Evolutionary conservation across 306 rosid genomes (phyloP).

Genomic region (Inga oerstediana): DNA sequence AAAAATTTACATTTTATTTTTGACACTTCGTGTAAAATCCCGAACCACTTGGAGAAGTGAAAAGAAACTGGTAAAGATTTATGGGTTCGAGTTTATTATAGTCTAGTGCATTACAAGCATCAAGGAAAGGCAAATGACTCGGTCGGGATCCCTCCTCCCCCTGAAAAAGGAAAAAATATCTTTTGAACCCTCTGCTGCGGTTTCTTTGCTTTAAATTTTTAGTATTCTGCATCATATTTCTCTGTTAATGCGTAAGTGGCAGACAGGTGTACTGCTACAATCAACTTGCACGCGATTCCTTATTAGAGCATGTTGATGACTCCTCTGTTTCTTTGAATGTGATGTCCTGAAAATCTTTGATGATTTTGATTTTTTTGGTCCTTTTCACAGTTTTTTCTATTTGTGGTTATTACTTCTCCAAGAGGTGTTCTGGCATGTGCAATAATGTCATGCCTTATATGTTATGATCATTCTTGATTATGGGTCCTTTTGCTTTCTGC

Average conservation of each 20-base stretch:
- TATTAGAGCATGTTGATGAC: background rate
- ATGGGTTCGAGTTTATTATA: conserved; percentile 10
- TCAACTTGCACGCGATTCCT: background rate
- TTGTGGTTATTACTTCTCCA: background rate
- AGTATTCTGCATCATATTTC: background rate
- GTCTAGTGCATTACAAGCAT: background rate
- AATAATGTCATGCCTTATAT: background rate
- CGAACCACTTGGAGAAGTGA: background rate
- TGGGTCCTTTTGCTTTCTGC: background rate
- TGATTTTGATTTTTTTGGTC: background rate
- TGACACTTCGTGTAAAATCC: background rate
- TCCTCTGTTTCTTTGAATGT: background rate
- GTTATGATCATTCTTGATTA: background rate
- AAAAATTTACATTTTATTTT: background rate
- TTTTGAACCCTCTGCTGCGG: background rate
- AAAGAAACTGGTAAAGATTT: conserved; percentile 3
- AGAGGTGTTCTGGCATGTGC: background rate
- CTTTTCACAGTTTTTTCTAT: background rate
- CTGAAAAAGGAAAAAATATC: background rate
- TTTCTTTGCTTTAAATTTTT: background rate
- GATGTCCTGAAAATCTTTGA: background rate
- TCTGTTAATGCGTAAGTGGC: background rate
- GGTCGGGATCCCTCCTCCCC: background rate
- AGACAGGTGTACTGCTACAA: background rate
- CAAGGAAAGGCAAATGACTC: background rate